Evolutionary conservation across 805 yeast species (phyloP).

Genomic region (Starmera amethionina): DNA sequence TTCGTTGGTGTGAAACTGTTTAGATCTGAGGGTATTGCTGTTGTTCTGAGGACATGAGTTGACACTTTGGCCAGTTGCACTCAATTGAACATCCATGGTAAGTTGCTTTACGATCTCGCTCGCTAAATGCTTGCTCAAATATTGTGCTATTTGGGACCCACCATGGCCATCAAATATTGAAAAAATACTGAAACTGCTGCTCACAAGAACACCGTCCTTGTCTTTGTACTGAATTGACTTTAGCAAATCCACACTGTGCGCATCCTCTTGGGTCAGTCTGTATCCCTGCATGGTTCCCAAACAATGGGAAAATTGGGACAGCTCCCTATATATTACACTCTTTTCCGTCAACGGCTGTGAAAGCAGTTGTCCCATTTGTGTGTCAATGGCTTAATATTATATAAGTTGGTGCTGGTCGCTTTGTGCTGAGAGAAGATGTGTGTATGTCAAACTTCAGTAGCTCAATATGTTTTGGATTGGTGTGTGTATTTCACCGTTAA

Average conservation of each 20-base stretch:
- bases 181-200: slow-evolving; percentile 32
- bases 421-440: too few relatives aligned
- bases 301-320: slow-evolving; percentile 36
- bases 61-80: too few relatives aligned
- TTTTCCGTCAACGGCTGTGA: slow-evolving; percentile 72
- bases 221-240: slow-evolving; percentile 8
- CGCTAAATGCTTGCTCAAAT: slow-evolving; percentile 29
- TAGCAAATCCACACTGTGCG: slow-evolving; percentile 45
- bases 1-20: slow-evolving; percentile 20
- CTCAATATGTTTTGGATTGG: too few relatives aligned
- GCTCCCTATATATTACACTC: slow-evolving; percentile 33
- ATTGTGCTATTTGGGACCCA: slow-evolving; percentile 51
- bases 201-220: slow-evolving; percentile 10
- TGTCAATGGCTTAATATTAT: too few relatives aligned
- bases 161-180: slow-evolving; percentile 85
- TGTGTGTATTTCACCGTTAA: too few relatives aligned
- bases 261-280: slow-evolving; percentile 67
- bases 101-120: slow-evolving; percentile 9
- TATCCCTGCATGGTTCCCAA: slow-evolving; percentile 77
- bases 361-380: slow-evolving; percentile 57
- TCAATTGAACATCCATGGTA: too few relatives aligned
- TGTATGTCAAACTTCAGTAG: too few relatives aligned
- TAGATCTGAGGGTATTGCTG: slow-evolving; percentile 2
- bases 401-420: too few relatives aligned
- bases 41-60: slow-evolving; percentile 2